Evolutionary conservation across 768 basidiomycete genomes (phyloP), one percentile per base, ranked within the genome.

Genomic region (Phaffia tasmanica): DNA sequence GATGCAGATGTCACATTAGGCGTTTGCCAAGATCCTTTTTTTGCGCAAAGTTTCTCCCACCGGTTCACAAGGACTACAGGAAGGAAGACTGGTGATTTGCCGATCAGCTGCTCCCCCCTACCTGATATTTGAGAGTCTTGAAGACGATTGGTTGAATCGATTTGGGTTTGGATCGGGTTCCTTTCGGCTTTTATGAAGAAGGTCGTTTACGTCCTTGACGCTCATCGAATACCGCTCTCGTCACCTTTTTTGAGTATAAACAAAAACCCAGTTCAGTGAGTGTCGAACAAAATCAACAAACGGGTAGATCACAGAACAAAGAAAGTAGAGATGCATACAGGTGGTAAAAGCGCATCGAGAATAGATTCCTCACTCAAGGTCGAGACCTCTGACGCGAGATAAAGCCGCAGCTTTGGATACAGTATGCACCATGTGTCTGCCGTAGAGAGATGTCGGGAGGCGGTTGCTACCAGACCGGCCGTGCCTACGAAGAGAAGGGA

Each of bases 361-460:
- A 99, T 72, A 55, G 83, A 85, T 60, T 81, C 80, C 67, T 88
- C 89, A 58, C 87, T 83, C 57, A 97, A 82, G 8, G 81, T 80
- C 1, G 80, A 81, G 25, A 97, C 79, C 71, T 98, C 95, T 1
- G 85, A 88, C 65, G 86, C 86, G 49, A 98, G 79, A 67, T 92
- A 84, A 72, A 91, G 86, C 56, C 88, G 82, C 51, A 98, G 77
- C 0, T 87, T 88, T 0, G 95, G 94, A 71, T 98, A 98, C 11
- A 99, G 76, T 51, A 98, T 94, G 72, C 92, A 97, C 94, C 95
- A 98, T 25, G 90, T 85, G 73, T 99, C 95, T 62, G 89, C 91
- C 2, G 80, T 76, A 0, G 87, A 87, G 7, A 99, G 81, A 70
- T 88, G 86, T 53, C 85, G 84, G 1, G 87, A 86, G 11, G 89